phyloP scores from a whole-genome alignment of 2,329 filamentous ascomycete genomes.

The Aspergillus vadensis region DNA sequence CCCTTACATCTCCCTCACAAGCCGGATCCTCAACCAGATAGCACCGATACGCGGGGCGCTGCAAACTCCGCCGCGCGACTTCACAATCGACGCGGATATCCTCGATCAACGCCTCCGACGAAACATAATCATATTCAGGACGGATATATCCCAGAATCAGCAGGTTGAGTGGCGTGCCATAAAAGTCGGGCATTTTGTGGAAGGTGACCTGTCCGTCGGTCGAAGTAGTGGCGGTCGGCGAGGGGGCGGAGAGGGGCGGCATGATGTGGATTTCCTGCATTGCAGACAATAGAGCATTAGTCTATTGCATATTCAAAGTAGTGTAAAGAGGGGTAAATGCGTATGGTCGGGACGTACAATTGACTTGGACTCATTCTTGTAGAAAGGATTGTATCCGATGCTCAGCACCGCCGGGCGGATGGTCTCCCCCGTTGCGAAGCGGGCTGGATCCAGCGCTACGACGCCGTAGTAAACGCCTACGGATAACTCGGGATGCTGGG shows the following conservation, averaged over 20 bases:
- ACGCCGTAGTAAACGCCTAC: conserved; percentile 95
- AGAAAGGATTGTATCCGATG: conserved; percentile 97
- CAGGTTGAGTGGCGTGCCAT: conserved; percentile 76
- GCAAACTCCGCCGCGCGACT: conserved; percentile 74
- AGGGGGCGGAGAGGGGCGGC: conserved; percentile 62
- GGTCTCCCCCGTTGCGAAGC: conserved; percentile 30
- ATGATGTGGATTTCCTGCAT: conserved; percentile 79
- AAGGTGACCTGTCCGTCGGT: conserved; percentile 35
- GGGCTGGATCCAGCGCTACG: conserved; percentile 65
- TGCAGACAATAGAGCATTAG: no score
- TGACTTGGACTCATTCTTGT: conserved; percentile 83
- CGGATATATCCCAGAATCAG: conserved; percentile 84
- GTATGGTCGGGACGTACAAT: conserved; percentile 57
- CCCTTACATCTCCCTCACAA: conserved; percentile 34
- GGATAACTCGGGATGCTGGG: conserved; percentile 60
- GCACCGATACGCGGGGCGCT: conserved; percentile 60
- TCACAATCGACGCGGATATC: conserved; percentile 90
- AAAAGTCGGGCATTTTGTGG: conserved; percentile 69
- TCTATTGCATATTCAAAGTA: no score
- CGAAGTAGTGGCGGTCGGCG: conserved; percentile 34
- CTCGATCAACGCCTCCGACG: conserved; percentile 76
- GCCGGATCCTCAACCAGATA: conserved; percentile 43
- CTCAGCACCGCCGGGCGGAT: conserved; percentile 89
- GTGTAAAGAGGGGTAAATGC: not conserved
- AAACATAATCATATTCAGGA: conserved; percentile 84